Evolutionary conservation across 768 basidiomycete genomes (phyloP), one percentile per base, ranked within the genome.

Genomic region (Lyophyllum semitale): DNA sequence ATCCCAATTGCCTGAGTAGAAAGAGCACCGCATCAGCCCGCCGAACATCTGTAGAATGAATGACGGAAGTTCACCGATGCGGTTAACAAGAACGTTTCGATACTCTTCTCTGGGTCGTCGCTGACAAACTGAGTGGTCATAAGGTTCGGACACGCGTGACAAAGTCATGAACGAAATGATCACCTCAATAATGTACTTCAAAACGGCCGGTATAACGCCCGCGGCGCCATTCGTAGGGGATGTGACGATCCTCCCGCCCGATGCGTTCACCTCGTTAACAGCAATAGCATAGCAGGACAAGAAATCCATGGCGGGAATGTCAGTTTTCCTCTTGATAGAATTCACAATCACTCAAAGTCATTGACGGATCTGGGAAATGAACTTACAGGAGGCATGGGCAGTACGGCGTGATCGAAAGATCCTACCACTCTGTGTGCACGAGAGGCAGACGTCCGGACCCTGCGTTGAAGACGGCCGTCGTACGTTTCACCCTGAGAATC

Each of bases 261-360:
- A 81, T 4, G 95, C 95, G 64, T 96, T 97, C 12, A 96, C 94
- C 68, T 97, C 95, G 64, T 96, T 96, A 12, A 95, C 93, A 17
- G 93, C 92, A 51, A 95, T 95, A 2, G 94, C 95, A 70, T 97
- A 98, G 57, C 92, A 93, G 1, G 89, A 91, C 56, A 98, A 74
- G 66, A 95, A 95, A 66, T 98, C 95, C 72, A 98, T 85, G 0
- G 93, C 94, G 0, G 94, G 94, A 48, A 97, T 94, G 62, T 88
- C 86, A 8, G 91, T 91, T 69, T 83, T 89, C 57, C 89, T 82
- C 91, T 93, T 51, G 6, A 18, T 29, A 1, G 15, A 9, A 35
- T 20, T 30, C 9, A 38, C 50, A 15, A 38, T 26, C 29, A 25
- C 27, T 26, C 12, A 38, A 26, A 18, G 25, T 57, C 7, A 40